Conservation (phyloP, 805 yeast species). For the Wickerhamomyces kurtzmanii region DNA sequence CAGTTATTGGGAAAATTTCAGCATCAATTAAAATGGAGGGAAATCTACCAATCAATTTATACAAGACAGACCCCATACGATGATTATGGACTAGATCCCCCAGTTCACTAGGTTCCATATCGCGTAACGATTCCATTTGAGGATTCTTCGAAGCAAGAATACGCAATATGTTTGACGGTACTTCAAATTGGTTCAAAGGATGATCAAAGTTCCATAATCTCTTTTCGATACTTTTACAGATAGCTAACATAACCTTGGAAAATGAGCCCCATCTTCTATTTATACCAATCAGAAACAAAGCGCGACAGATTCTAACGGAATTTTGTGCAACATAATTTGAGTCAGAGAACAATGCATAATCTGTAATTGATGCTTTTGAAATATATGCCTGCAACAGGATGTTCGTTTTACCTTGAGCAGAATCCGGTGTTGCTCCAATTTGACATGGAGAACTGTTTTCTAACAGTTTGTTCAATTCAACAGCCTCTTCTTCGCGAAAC, state of each 20-base stretch:
- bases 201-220: constrained; percentile 87
- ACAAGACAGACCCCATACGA: constrained; percentile 58
- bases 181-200: constrained; percentile 80
- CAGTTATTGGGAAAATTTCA: constrained; percentile 82
- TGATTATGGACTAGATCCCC: constrained; percentile 86
- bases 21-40: constrained; percentile 72
- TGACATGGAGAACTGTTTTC: constrained; percentile 69
- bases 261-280: constrained; percentile 88
- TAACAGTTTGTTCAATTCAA: constrained; percentile 54
- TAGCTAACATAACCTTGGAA: constrained; percentile 60
- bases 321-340: constrained; percentile 92
- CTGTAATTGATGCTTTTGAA: constrained; percentile 62
- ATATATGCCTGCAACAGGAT: constrained; percentile 81
- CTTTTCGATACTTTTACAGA: constrained; percentile 81
- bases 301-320: constrained; percentile 86
- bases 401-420: constrained; percentile 81
- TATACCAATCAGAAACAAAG: constrained; percentile 77
- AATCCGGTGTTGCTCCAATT: constrained; percentile 64
- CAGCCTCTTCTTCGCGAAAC: constrained; percentile 78
- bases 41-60: constrained; percentile 53
- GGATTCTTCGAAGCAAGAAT: constrained; percentile 57
- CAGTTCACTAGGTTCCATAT: constrained; percentile 63
- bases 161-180: constrained; percentile 57
- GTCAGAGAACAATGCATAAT: constrained; percentile 79
- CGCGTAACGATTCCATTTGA: constrained; percentile 62